Evolutionary conservation across 1,284 basidiomycete genomes (phyloP), one percentile per base, ranked within the genome.

Genomic region (Ceratobasidium sp.): DNA sequence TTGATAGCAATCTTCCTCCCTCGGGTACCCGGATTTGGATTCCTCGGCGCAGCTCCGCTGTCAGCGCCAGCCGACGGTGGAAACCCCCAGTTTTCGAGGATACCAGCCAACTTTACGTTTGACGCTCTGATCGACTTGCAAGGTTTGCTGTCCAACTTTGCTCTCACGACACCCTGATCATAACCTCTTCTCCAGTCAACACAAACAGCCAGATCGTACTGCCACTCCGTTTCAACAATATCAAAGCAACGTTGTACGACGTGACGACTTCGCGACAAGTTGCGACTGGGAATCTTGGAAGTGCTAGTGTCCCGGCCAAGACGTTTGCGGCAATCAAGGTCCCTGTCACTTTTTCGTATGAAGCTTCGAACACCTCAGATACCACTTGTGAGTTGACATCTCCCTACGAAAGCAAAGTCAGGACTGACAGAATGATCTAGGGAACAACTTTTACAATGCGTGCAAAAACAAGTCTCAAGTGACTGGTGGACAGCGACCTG

Each of bases 101-200:
- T 87, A 0, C 95, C 95, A 0, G 91, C 95, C 68, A 97, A 97
- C 85, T 97, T 96, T 85, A 91, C 92, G 26, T 97, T 97, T 87
- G 88, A 93, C 1, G 94, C 91, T 1, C 86, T 89, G 67, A 90
- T 94, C 26, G 88, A 92, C 61, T 86, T 97, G 10, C 89, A 94
- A 82, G 85, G 85, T 84, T 42, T 78, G 83, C 81, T 78, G 83
- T 80, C 39, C 10, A 61, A n/a, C 20, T 39, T 53, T 28, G 51
- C 55, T 46, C 67, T n/a, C 67, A 56, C 44, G 26, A 39, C 49
- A 51, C 23, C 39, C 69, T 51, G 46, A 39, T 53, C 10, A 73
- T 77, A 23, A 79, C 40, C n/a, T 49, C 51, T 67, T 75, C 33
- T 39, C 61, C 64, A 85, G 88, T 94, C 63, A 89, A 96, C 85